phyloP scores from a whole-genome alignment of 108 stramenopile genomes.

The Cylindrotheca fusiformis region DNA sequence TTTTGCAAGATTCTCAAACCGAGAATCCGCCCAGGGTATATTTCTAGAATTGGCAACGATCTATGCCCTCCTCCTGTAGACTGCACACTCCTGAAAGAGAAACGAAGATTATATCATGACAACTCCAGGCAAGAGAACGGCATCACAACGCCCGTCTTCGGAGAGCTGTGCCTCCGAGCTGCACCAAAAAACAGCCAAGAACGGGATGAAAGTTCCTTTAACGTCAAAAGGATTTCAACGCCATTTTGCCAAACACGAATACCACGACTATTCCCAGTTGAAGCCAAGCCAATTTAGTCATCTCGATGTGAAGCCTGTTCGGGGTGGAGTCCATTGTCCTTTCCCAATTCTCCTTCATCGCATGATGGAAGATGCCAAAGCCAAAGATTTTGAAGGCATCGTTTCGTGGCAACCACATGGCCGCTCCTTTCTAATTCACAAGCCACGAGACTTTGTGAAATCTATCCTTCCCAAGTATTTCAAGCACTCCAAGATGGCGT shows the following conservation, averaged over 20 bases:
- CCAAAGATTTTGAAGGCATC: constrained; percentile 44
- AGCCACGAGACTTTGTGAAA: constrained; percentile 62
- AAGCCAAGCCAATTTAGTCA: constrained; percentile 15
- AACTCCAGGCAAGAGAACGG: no score
- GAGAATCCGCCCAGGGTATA: no score
- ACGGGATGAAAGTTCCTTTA: constrained; percentile 45
- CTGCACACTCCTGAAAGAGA: no score
- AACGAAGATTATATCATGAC: no score
- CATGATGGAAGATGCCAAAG: constrained; percentile 54
- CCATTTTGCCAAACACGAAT: constrained; percentile 67
- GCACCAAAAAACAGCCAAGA: not conserved
- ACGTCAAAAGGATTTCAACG: constrained; percentile 63
- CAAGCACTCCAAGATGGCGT: constrained; percentile 21
- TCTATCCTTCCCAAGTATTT: constrained; percentile 74
- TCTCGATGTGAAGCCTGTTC: constrained; percentile 7
- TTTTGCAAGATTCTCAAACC: no score
- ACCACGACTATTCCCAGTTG: constrained; percentile 55
- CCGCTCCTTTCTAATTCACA: constrained; percentile 71
- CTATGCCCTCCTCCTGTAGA: no score
- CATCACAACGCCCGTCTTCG: no score
- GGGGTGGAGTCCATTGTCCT: constrained; percentile 59
- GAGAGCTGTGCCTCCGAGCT: not conserved
- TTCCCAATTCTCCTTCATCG: constrained; percentile 68
- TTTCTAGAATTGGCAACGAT: no score
- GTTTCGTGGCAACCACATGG: constrained; percentile 82